Evolutionary conservation across 2,329 filamentous ascomycete species (phyloP).

Genomic region (Trichophyton schoenleinii): DNA sequence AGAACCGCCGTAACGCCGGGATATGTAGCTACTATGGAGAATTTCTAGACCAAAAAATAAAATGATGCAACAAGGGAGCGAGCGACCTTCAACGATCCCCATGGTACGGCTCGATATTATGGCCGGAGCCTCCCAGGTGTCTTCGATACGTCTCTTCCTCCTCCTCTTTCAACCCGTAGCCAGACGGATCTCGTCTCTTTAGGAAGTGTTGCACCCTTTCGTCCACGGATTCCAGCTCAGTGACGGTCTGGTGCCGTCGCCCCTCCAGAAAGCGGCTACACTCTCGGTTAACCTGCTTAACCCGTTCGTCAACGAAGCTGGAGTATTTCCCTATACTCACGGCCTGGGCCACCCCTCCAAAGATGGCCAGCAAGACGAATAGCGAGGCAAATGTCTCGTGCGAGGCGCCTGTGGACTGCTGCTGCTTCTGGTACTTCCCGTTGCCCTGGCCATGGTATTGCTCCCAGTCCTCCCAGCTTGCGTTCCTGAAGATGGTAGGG

Average conservation of each 20-base stretch:
- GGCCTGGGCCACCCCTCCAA: conserved; percentile 61
- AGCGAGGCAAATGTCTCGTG: conserved; percentile 66
- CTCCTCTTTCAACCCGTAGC: conserved; percentile 33
- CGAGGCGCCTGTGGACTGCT: conserved; percentile 40
- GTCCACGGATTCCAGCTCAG: conserved; percentile 37
- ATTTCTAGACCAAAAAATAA: not conserved
- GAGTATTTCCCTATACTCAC: conserved; percentile 54
- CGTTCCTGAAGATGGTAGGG: conserved; percentile 53
- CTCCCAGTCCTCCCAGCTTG: conserved; percentile 98
- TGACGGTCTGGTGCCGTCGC: conserved; percentile 40
- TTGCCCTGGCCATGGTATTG: conserved; percentile 52
- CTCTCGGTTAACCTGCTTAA: conserved; percentile 53
- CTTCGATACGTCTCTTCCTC: conserved; percentile 31
- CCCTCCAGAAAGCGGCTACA: conserved; percentile 45
- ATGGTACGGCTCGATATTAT: not conserved
- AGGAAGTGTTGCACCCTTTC: conserved; percentile 68
- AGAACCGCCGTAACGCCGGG: not conserved
- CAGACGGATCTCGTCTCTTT: conserved; percentile 52
- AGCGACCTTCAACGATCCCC: not conserved
- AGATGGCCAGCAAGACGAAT: conserved; percentile 54
- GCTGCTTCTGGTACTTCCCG: conserved; percentile 3
- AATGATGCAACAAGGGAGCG: not conserved
- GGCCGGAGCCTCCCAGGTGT: conserved; percentile 18
- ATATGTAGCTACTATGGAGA: not conserved
- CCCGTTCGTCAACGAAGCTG: conserved; percentile 50